Evolutionary conservation across 202 grass and related monocot genomes (phyloP).

Genomic region (Saccharum hybrid): DNA sequence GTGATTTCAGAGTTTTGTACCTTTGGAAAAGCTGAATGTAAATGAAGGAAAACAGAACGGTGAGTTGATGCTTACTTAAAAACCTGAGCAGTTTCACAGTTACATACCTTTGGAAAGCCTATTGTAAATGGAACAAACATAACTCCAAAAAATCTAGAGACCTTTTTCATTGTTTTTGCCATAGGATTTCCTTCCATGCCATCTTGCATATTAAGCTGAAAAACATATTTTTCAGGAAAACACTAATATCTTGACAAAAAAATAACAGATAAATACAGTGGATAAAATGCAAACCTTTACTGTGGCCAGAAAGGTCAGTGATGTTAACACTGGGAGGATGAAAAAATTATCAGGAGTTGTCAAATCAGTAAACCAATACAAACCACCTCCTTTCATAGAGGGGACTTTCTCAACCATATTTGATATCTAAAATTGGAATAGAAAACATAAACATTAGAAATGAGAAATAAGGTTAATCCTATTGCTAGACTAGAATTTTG

Average conservation of each 20-base stretch:
- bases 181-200: conserved; percentile 91
- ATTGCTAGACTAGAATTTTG: conserved; percentile 16
- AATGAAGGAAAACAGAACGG: conserved; percentile 57
- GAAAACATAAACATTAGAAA: conserved; percentile 10
- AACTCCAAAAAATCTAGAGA: conserved; percentile 68
- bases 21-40: conserved; percentile 69
- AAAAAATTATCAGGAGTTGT: conserved; percentile 72
- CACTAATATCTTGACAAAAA: background rate
- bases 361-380: conserved; percentile 98
- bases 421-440: conserved; percentile 67
- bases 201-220: conserved; percentile 94
- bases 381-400: conserved; percentile 87
- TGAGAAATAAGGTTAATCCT: conserved; percentile 36
- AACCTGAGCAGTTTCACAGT: conserved; percentile 17
- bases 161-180: conserved; percentile 68
- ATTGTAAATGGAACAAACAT: conserved; percentile 69
- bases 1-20: conserved; percentile 42
- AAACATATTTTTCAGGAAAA: background rate
- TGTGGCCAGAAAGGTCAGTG: conserved; percentile 66
- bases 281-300: conserved; percentile 67
- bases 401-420: conserved; percentile 98
- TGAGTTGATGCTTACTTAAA: conserved; percentile 3
- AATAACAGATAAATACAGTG: conserved; percentile 9
- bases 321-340: conserved; percentile 79
- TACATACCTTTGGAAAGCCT: conserved; percentile 82